phyloP scores from a whole-genome alignment of 768 basidiomycete genomes.

The Pleurotus eryngii region DNA sequence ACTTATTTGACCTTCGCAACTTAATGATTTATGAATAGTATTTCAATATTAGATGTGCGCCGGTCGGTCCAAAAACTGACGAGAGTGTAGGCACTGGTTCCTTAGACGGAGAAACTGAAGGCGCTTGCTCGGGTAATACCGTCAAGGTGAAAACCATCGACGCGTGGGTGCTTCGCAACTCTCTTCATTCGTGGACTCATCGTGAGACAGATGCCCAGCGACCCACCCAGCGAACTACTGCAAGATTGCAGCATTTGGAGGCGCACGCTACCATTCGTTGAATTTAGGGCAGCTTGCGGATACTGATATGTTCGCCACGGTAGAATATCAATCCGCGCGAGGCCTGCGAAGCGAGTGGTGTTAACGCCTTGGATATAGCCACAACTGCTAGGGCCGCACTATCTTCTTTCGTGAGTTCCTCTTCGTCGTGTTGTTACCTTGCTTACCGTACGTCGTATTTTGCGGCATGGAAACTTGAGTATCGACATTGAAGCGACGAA shows the following conservation, averaged over 20 bases:
- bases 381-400: constrained; percentile 27
- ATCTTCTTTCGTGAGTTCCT: constrained; percentile 26
- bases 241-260: constrained; percentile 23
- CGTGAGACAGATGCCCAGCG: constrained; percentile 22
- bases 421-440: too few species aligned
- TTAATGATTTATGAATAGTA: too few species aligned
- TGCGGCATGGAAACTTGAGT: too few species aligned
- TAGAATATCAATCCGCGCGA: constrained; percentile 24
- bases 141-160: constrained; percentile 33
- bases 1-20: too few species aligned
- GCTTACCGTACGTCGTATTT: too few species aligned
- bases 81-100: constrained; percentile 17
- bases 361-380: constrained; percentile 30
- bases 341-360: constrained; percentile 27
- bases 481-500: too few species aligned
- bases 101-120: constrained; percentile 22
- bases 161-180: constrained; percentile 11
- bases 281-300: too few species aligned
- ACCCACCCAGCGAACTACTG: constrained; percentile 34
- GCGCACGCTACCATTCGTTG: constrained; percentile 10
- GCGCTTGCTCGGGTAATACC: constrained; percentile 24
- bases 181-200: too few species aligned
- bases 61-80: too few species aligned
- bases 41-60: too few species aligned
- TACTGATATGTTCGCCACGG: not conserved